phyloP scores from a whole-genome alignment of 1,284 basidiomycete species.

The Ceratorhiza oryzae-sativae region DNA sequence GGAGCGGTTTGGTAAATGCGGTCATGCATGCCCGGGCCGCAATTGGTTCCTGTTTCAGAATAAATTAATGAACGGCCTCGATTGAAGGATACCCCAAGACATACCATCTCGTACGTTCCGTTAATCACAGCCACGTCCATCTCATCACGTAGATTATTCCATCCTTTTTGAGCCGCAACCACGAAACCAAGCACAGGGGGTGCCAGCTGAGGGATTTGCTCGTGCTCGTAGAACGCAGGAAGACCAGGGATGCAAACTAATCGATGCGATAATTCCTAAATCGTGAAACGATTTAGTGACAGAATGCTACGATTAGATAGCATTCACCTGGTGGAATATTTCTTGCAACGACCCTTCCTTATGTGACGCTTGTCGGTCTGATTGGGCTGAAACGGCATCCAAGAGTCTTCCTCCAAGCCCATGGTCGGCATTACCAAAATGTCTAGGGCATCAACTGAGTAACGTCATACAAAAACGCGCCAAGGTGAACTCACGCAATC shows the following conservation, averaged over 20 bases:
- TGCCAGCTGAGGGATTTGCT: conserved; percentile 5
- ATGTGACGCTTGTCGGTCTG: not conserved
- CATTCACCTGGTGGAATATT: conserved; percentile 1
- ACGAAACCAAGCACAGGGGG: not conserved
- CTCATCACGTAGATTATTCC: not conserved
- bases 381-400: not conserved
- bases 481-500: not conserved
- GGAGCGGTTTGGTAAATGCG: conserved; percentile 10
- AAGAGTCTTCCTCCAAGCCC: conserved; percentile 7
- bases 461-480: not conserved
- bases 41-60: conserved; percentile 13
- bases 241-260: conserved; percentile 17
- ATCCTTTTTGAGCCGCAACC: not conserved
- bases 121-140: not conserved
- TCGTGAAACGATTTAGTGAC: not conserved
- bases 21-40: not conserved
- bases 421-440: conserved; percentile 5
- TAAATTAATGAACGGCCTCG: not conserved
- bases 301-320: not conserved
- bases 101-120: conserved; percentile 23
- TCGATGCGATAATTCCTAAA: conserved; percentile 12
- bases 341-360: not conserved
- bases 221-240: conserved; percentile 10
- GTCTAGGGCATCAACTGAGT: not conserved
- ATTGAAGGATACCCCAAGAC: not conserved